Percentiles rank a stretch among this genome's conserved stretches.
These are phyloP conservation scores for Metarhizium guizhouense DNA, from an alignment of 2,329 filamentous ascomycete species.

Conservation along the genomic window DNA sequence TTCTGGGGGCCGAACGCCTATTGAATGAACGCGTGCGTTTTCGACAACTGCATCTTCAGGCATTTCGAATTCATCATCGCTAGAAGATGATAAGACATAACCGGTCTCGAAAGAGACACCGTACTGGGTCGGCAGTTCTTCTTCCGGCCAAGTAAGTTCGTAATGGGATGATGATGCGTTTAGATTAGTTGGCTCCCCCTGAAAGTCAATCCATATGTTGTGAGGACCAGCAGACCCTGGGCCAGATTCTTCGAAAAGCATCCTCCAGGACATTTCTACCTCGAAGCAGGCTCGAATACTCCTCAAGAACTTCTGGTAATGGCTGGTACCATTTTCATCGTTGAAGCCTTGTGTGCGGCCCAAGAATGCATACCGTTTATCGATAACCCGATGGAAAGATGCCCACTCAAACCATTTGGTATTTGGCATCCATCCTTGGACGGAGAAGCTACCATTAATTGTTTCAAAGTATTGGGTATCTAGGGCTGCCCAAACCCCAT, in stretches of 20 bases:
- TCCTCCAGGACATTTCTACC: constrained; percentile 35
- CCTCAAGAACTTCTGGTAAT: constrained; percentile 14
- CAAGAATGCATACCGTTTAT: constrained; percentile 14
- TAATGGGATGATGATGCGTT: not conserved
- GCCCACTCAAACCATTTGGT: constrained; percentile 25
- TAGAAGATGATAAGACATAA: constrained; percentile 6
- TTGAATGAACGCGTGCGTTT: not conserved
- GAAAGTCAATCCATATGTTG: constrained; percentile 23
- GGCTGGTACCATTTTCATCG: constrained; percentile 2
- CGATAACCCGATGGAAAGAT: constrained; percentile 18
- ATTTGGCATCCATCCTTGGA: constrained; percentile 36
- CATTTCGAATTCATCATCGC: constrained; percentile 9
- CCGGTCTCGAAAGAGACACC: not conserved
- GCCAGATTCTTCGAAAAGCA: constrained; percentile 15
- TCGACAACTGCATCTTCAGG: not conserved
- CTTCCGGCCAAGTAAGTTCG: constrained; percentile 15
- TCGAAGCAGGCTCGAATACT: constrained; percentile 30
- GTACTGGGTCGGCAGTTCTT: constrained; percentile 15
- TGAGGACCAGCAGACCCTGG: constrained; percentile 19
- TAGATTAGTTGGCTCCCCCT: constrained; percentile 6
- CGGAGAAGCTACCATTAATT: constrained; percentile 28
- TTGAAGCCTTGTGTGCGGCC: constrained; percentile 7
- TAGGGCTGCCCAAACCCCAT: constrained; percentile 24
- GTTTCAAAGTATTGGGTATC: constrained; percentile 25
- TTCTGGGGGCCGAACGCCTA: not conserved